Percentiles rank a stretch among this genome's conserved stretches.
Evolutionary conservation across 805 yeast species (phyloP).

Genomic region (Ascoidea tarda): DNA sequence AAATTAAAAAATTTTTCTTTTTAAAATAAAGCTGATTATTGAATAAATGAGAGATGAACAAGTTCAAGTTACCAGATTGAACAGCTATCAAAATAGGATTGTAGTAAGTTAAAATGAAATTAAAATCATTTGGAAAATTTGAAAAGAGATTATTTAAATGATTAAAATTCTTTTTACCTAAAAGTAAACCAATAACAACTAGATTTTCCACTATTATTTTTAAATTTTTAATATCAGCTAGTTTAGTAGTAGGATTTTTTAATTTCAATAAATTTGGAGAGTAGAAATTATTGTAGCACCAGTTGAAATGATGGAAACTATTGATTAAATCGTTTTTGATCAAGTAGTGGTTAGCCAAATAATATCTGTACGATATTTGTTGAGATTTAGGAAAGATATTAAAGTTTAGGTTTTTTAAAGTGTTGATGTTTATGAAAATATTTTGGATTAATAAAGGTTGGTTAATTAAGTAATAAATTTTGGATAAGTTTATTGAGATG

Average conservation of each 20-base stretch:
- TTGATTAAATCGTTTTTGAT: conserved; percentile 2
- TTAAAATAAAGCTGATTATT: too few relatives aligned
- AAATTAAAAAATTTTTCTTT: background rate
- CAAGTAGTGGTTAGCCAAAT: conserved; percentile 6
- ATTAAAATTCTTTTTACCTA: background rate
- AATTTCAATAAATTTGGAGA: too few relatives aligned
- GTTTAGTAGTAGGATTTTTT: background rate
- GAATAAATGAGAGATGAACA: background rate
- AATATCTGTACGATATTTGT: conserved; percentile 6
- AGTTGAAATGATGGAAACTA: conserved; percentile 6
- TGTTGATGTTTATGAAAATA: conserved; percentile 6
- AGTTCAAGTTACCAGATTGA: background rate
- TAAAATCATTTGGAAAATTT: too few relatives aligned
- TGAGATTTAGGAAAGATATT: conserved; percentile 2
- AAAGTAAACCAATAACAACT: background rate
- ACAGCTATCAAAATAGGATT: background rate
- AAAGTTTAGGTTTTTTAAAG: conserved; percentile 4
- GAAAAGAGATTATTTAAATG: too few relatives aligned
- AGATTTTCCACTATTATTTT: background rate
- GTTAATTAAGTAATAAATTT: conserved; percentile 7
- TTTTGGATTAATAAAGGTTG: conserved; percentile 9
- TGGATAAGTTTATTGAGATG: conserved; percentile 4
- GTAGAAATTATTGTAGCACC: conserved; percentile 5
- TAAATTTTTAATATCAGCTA: background rate
- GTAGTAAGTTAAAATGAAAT: too few relatives aligned